Percentiles rank a stretch among this genome's conserved stretches.
Conservation (phyloP, 371 early-diverging fungal species). For the Syncephalastrum monosporum region DNA sequence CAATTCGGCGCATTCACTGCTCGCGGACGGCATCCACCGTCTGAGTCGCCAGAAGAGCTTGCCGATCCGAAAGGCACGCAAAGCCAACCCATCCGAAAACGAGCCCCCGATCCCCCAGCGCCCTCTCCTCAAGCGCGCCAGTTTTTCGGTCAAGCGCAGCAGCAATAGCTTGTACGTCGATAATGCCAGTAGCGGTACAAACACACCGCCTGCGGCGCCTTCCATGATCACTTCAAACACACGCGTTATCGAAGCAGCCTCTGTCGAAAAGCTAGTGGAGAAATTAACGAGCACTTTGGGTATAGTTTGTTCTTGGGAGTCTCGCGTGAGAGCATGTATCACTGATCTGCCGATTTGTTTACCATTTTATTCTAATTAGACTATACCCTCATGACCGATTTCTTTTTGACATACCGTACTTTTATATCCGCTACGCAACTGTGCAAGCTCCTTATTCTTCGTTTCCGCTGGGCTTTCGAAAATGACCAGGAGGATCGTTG, state of each 20-base stretch:
- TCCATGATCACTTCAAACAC: not conserved
- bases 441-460: conserved; percentile 55
- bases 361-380: conserved; percentile 31
- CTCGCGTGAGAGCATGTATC: not conserved
- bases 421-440: conserved; percentile 61
- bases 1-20: conserved; percentile 13
- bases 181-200: conserved; percentile 7
- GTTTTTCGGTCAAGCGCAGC: conserved; percentile 10
- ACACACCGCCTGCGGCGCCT: too few species aligned
- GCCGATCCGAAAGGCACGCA: conserved; percentile 4
- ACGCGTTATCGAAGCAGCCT: conserved; percentile 55
- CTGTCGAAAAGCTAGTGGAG: conserved; percentile 62
- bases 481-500: conserved; percentile 55
- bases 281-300: conserved; percentile 65
- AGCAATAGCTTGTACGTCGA: not conserved
- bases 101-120: not conserved
- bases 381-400: conserved; percentile 70
- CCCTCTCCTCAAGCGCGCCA: conserved; percentile 13
- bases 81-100: too few species aligned
- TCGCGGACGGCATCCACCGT: conserved; percentile 10
- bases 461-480: conserved; percentile 62
- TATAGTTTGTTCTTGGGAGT: conserved; percentile 13
- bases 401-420: conserved; percentile 67
- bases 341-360: not conserved
- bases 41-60: conserved; percentile 16